Evolutionary conservation across 2,329 filamentous ascomycete genomes (phyloP), one percentile per base, ranked within the genome.

Genomic region (Cytospora paraplurivora): DNA sequence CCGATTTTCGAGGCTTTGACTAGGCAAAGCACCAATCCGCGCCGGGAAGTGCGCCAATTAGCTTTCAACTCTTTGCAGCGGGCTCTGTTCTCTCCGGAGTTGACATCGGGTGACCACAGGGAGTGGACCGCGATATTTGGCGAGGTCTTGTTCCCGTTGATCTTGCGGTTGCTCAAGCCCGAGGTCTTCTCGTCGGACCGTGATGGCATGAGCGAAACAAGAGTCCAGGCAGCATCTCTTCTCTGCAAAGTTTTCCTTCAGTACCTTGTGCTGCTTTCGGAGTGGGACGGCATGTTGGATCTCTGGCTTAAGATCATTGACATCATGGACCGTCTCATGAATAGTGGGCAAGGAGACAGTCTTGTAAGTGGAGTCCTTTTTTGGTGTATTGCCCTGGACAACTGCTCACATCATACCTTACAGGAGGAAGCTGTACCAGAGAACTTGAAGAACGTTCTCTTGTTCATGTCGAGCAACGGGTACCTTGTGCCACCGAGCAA

Each of bases 121-220:
- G 92, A 96, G 77, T 98, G 95, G 94, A 95, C 90, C 0, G 91
- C 92, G 49, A 97, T 99, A 58, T 99, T 99, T 75, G 87, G 88
- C 67, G 91, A 97, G 73, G 93, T 98, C 1, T 81, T 99, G 17
- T 97, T 99, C 76, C 95, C 95, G 1, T 82, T 99, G 15, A 94
- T 98, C 67, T 82, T 90, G 41, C 86, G 91, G 67, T 83, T 99
- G 2, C 82, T 99, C 17, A 97, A 97, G 75, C 95, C 95, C 0
- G 95, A 99, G 76, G 89, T 97, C 11, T 97, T 96, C 74, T 92
- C 93, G 59, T 90, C 90, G 1, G 95, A 99, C 73, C 90, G 92
- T 1, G 82, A 90, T 41, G 95, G 95, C 44, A 99, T 99, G 95
- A 91, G 91, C 68, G 94, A 98, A 76, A 98, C 95, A 58, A 85